Evolutionary conservation across 192 early-diverging fungal species (phyloP), one percentile per base, ranked within the genome.

Genomic region (Linnemannia exigua): DNA sequence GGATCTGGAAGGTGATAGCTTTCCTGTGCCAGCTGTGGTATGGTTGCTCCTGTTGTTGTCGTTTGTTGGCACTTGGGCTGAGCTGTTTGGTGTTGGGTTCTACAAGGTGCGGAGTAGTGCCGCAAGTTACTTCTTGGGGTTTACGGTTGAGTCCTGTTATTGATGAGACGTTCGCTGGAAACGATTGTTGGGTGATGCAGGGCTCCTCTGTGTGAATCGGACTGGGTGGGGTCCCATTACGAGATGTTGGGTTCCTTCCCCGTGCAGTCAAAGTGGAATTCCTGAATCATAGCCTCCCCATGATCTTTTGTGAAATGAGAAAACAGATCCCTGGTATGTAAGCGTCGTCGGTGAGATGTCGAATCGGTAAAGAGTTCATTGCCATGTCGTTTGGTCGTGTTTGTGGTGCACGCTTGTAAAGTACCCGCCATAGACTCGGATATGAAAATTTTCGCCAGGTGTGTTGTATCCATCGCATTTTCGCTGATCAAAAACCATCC

Each of bases 381-480:
- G 58, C 25, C 28, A 25, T 15, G 28, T 63, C 58, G 25, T 11
- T 63, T 63, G 25, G 41, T 9, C 41, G 9, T 44, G n/a, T 44
- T 63, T 4, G 54, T 25, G 9, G 8, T 61, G 25, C 8, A 61
- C 25, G 25, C 58, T 11, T 61, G 28, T 31, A 20, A 20, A 7
- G n/a, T 54, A 11, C 48, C 69, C 8, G 1, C 28, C 25, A 31
- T 5, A 51, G 11, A 33, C 25, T 54, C 48, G 20, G 33, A 22
- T 76, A 68, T 70, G 44, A 31, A 37, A 63, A 63, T 15, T 16
- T 31, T 50, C 25, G 15, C 25, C 28, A 28, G 4, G 58, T n/a
- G n/a, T n/a, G 58, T 63, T 67, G 22, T 33, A 77, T 79, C 52
- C 69, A 72, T 79, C 50, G n/a, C n/a, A n/a, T n/a, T n/a, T n/a